Percentiles rank a stretch among this genome's conserved stretches.
Conservation (phyloP, 1,139 yeast species). For the Yamadazyma sp. region DNA sequence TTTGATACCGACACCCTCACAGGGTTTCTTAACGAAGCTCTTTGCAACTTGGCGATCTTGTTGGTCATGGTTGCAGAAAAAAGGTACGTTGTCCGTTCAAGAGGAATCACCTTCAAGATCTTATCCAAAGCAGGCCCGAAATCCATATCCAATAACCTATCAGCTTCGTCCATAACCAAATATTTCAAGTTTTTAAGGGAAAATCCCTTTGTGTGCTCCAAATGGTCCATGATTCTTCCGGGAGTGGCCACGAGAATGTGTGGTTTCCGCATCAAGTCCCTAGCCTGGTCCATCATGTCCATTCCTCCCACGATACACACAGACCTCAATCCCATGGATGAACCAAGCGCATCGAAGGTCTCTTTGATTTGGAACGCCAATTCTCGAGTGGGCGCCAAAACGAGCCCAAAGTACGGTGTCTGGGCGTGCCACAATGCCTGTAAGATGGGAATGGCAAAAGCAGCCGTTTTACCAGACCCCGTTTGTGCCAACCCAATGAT, state of each 20-base stretch:
- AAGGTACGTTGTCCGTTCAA: constrained; percentile 78
- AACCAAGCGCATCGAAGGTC: constrained; percentile 91
- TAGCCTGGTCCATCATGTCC: constrained; percentile 97
- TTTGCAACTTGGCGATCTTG: constrained; percentile 88
- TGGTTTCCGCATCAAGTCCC: constrained; percentile 90
- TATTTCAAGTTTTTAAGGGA: constrained; percentile 75
- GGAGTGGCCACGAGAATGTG: constrained; percentile 90
- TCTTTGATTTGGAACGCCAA: constrained; percentile 94
- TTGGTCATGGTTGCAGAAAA: constrained; percentile 97
- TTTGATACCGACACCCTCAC: constrained; percentile 88
- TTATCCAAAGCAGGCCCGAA: constrained; percentile 93
- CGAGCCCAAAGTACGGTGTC: constrained; percentile 83
- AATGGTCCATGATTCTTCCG: constrained; percentile 83
- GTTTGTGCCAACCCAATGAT: constrained; percentile 82
- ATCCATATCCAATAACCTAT: constrained; percentile 91
- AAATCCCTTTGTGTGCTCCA: constrained; percentile 93
- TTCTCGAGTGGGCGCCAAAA: constrained; percentile 95
- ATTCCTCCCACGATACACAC: constrained; percentile 95
- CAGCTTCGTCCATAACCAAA: constrained; percentile 96
- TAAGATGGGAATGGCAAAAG: constrained; percentile 84
- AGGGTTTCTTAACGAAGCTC: constrained; percentile 89
- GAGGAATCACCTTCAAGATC: constrained; percentile 82
- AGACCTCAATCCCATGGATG: constrained; percentile 84
- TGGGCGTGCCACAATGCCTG: constrained; percentile 91
- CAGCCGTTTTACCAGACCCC: constrained; percentile 86